phyloP scores from a whole-genome alignment of 495 filamentous ascomycete genomes.

The Penicillium dipodomyicola region DNA sequence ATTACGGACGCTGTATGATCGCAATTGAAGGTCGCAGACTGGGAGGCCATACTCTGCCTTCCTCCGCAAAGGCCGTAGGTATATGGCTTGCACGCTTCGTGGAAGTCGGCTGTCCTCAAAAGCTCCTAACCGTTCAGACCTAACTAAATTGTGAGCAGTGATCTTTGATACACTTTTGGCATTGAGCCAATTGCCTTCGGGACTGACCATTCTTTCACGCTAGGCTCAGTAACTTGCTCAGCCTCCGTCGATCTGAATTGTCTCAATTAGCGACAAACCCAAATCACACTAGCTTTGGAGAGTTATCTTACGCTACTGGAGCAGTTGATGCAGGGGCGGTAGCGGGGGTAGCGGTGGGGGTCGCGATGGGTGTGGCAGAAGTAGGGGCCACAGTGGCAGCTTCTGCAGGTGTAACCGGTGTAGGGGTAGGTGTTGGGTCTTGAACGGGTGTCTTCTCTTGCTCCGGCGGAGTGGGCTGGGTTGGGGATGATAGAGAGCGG shows the following conservation, averaged over 20 bases:
- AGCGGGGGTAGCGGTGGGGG: not conserved
- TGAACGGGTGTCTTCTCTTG: constrained; percentile 16
- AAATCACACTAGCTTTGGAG: not conserved
- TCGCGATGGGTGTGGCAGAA: not conserved
- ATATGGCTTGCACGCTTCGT: constrained; percentile 76
- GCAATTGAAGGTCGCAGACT: constrained; percentile 85
- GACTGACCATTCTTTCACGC: constrained; percentile 35
- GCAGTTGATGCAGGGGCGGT: not conserved
- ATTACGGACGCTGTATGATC: constrained; percentile 86
- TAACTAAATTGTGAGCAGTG: constrained; percentile 21
- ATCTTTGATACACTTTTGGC: not conserved
- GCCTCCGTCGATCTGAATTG: constrained; percentile 13
- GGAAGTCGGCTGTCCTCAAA: constrained; percentile 57
- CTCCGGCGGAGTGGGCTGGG: constrained; percentile 19
- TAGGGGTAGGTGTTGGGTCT: constrained; percentile 8
- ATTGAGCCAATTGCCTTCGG: not conserved
- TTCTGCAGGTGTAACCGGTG: not conserved
- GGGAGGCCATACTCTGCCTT: constrained; percentile 70
- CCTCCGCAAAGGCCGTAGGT: constrained; percentile 80
- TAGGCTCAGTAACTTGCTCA: constrained; percentile 18
- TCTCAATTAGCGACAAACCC: constrained; percentile 5
- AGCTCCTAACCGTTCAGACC: constrained; percentile 39
- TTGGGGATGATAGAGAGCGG: constrained; percentile 28
- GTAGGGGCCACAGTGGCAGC: not conserved
- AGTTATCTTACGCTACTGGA: constrained; percentile 6